Evolutionary conservation across 2,329 filamentous ascomycete species (phyloP).

Genomic region (Nakataea oryzae): DNA sequence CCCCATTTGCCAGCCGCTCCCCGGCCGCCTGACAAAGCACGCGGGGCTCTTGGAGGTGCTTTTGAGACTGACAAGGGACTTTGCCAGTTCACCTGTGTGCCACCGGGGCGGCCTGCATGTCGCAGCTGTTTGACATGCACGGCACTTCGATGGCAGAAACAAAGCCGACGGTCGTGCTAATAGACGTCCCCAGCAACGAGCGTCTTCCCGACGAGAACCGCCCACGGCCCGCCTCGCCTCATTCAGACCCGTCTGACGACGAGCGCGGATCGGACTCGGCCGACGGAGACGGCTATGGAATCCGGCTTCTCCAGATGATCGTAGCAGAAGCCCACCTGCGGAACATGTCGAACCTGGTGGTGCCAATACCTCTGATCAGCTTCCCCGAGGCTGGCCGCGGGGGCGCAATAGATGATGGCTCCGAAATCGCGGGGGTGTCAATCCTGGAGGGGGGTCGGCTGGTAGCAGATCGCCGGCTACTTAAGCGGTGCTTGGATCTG

Average conservation of each 20-base stretch:
- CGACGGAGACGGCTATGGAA: constrained; percentile 42
- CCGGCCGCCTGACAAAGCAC: neutral
- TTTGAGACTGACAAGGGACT: neutral
- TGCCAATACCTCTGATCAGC: constrained; percentile 44
- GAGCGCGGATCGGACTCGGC: constrained; percentile 27
- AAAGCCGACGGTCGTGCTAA: constrained; percentile 45
- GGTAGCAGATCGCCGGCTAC: constrained; percentile 26
- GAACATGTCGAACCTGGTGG: constrained; percentile 43
- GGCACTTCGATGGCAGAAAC: constrained; percentile 40
- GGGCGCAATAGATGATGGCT: neutral
- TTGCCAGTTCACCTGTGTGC: constrained; percentile 41
- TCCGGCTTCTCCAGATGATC: constrained; percentile 43
- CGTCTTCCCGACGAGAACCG: constrained; percentile 23
- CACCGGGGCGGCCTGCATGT: constrained; percentile 40
- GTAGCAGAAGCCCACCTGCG: constrained; percentile 47
- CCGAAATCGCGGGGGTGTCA: neutral
- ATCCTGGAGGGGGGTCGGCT: neutral
- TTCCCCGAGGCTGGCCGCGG: constrained; percentile 14
- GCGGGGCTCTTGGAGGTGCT: neutral
- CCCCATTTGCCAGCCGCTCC: constrained; percentile 6
- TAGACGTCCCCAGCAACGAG: constrained; percentile 45
- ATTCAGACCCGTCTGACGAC: constrained; percentile 23
- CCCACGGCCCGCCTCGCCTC: constrained; percentile 34
- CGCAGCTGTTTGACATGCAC: constrained; percentile 41
- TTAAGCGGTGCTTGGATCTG: constrained; percentile 69